Base-by-base conservation (phyloP, 768 basidiomycete genomes). In the Dendrothele bispora region DNA sequence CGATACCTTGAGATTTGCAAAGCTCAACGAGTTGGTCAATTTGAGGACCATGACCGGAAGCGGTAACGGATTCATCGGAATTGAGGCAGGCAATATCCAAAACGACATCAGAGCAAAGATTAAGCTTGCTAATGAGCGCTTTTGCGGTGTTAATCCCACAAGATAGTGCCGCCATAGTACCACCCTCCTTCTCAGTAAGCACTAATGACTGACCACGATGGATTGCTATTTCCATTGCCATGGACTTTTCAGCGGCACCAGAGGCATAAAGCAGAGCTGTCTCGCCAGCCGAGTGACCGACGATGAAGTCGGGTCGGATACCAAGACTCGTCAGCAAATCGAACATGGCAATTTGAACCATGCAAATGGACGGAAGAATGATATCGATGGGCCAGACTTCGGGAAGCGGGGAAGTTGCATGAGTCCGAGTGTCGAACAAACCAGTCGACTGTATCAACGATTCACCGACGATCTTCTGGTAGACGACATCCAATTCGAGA, bases 261-360 rank as follows among this genome's bases (percentile, higher is more conserved):
- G 46, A 47, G 7, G 46, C 46, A 30, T 47, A 47, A 10, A 77
- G 48, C 18, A 76, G 39, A 0, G 70, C 69, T 0, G 73, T 72
- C 51, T 78, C 76, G 7, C 76, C 76, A 12, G 74, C 73, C 15
- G 75, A 77, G 55, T 77, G 74, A 0, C 77, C 77, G 6, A 77
- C 39, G 14, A 76, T 56, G 5, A 60, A 56, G 35, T 73, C 65
- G 0, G 77, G 73, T 10, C 44, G 49, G 37, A 74, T 44, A 8
- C 71, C 69, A 12, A 74, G 35, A 36, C 62, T 61, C 1, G 48
- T 48, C 1, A 77, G 53, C 3, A 72, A 60, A 39, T 78, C 77
- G 50, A 68, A 66, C 7, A 76, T 43, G 1, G 74, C 77, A 8
- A 78, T 70, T 51, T 78, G 77, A 40, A 76, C 52, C 55, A 78